Base-by-base conservation (phyloP, 371 early-diverging fungal species). In the Ecytonucleospora hepatopenaei region DNA sequence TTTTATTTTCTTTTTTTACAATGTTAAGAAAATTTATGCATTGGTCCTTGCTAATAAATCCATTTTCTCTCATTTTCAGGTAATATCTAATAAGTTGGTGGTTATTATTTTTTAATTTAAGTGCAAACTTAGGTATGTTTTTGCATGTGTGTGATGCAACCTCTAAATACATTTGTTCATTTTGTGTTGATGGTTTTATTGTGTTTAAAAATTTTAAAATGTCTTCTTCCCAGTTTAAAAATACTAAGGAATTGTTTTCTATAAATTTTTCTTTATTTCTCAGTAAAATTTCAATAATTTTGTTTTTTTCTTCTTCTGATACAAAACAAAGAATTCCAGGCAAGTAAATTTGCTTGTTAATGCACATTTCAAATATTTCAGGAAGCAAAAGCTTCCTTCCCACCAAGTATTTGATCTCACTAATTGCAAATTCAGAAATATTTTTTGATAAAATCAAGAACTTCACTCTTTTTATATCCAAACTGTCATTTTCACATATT, bases 391-490 rank as follows among this genome's bases (percentile, higher is more conserved):
- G 3, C 12, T 56, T 28, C 5, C 8, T 31, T 3, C 26, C 15
- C 2, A 56, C 26, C 12, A 33, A 27, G 23, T 47, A 53, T 23
- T 47, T 27, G 40, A 65, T 59, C 34, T 70, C 70, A 33, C 12
- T 2, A 26, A 70, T 46, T 16, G 64, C 47, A 35, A 60, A 31
- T 17, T 58, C 54, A 65, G 63, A 64, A 26, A 65, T 8, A 16
- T 48, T 63, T 16, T 60, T 55, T 33, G 57, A 59, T 5, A 70
- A 30, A 12, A 70, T 26, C 48, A 28, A 48, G 1, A 70, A 27
- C 51, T 70, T 70, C 40, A 58, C 48, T 27, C 21, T 48, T 56
- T 70, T 70, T 1, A 64, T 70, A 48, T 65, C 55, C 32, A 32
- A 26, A 23, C 46, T 54, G 24, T 70, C 70, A 24, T 17, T 59